Base-by-base conservation (phyloP, 805 yeast species). In the Candida awuae region DNA sequence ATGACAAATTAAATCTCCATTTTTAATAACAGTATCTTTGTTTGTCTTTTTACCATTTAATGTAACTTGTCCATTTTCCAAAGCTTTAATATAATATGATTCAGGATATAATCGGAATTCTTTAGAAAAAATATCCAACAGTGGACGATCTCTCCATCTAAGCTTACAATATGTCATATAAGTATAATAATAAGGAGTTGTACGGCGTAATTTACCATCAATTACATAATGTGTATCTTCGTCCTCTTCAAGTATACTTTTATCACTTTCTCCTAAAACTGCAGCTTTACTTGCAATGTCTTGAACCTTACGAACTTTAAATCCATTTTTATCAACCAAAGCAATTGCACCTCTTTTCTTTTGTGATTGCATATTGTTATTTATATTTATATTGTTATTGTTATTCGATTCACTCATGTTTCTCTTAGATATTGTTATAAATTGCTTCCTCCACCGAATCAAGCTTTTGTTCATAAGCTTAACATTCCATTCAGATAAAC, bases 111-210 rank as follows among this genome's bases (percentile, higher is more conserved):
- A 92, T 42, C 98, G 65, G 54, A 94, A 92, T 58, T 92, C 99
- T 26, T 70, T 70, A 4, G 77, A 63, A 53, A 94, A 92, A 2
- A 92, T 76, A 40, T 92, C 97, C 4, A 86, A 47, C 25, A 92
- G 59, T 16, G 76, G 76, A n/a, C 85, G 66, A 50, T 81, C 88
- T 49, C 90, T 70, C 99, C 99, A 92, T 53, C 99, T 68, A 54
- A 71, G 63, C 59, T 92, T 92, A 60, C 97, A 88, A 54, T 80
- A 84, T 0, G 99, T 92, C 59, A 85, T 67, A 55, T 92, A 90
- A 0, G 95, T 87, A 65, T 75, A 90, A 53, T 70, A 83, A 56
- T 92, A 92, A 0, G 98, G 97, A 1, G 77, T 68, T 2, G 92
- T 84, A 44, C 81, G 66, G 33, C 97, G 63, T 36, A 84, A 62